Evolutionary conservation across 129 eudicot species (phyloP).

Genomic region (Ambrosia trifida): DNA sequence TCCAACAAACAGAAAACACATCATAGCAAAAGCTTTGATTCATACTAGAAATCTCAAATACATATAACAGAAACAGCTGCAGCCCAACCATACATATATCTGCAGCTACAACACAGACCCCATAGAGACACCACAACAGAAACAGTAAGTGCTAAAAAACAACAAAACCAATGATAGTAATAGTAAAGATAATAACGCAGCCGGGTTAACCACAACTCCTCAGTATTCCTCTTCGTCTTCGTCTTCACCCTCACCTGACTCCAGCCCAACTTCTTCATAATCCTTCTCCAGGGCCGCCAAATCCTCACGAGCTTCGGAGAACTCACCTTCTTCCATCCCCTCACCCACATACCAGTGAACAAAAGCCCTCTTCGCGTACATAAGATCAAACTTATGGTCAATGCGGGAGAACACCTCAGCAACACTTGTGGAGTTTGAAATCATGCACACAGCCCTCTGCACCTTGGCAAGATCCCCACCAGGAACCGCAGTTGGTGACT

Average conservation of each 20-base stretch:
- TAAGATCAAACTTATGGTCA: constrained; percentile 15
- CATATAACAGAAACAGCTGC: neutral
- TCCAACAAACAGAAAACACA: neutral
- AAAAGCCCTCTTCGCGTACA: constrained; percentile 14
- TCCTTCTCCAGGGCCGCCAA: constrained; percentile 17
- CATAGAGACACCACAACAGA: neutral
- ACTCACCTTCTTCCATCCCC: constrained; percentile 15
- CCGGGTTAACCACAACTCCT: neutral
- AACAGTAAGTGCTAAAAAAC: neutral
- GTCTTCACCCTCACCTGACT: constrained; percentile 11
- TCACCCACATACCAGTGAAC: constrained; percentile 22
- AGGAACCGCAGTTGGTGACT: constrained; percentile 15
- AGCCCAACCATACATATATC: neutral
- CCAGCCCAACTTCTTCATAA: constrained; percentile 18
- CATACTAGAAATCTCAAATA: neutral
- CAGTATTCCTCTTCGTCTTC: constrained; percentile 4
- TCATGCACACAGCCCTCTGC: constrained; percentile 21
- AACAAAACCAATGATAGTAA: neutral
- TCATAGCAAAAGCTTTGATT: neutral
- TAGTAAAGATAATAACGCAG: neutral
- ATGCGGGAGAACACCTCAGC: constrained; percentile 18
- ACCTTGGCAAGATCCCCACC: constrained; percentile 16
- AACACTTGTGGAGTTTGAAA: constrained; percentile 17
- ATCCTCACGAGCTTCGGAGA: constrained; percentile 18
- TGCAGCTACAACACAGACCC: neutral